A percentile compares a stretch with the other conserved stretches of the same genome.
phyloP scores from a whole-genome alignment of 495 filamentous ascomycete genomes.

The Chaetomium fimeti region DNA sequence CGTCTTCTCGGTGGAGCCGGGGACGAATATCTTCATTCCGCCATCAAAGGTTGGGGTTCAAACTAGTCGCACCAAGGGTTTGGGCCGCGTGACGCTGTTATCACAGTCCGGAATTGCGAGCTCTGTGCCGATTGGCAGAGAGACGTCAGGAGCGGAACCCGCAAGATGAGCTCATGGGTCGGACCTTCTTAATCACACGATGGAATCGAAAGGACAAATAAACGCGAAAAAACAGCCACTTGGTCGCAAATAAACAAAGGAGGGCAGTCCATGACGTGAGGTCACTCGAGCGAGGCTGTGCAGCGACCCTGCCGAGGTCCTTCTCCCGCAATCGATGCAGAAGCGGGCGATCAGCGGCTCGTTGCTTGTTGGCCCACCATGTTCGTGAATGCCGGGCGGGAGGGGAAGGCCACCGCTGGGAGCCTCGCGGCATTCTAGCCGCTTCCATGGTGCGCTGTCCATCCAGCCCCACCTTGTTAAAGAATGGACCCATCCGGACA shows the following conservation, averaged over 20 bases:
- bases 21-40: conserved; percentile 4
- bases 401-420: conserved; percentile 2
- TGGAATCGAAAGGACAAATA: background rate
- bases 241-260: background rate
- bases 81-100: conserved; percentile 16
- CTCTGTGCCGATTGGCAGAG: conserved; percentile 16
- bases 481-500: conserved; percentile 8
- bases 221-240: conserved; percentile 7
- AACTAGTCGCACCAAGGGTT: background rate
- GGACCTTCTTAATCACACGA: conserved; percentile 2
- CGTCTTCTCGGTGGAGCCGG: background rate
- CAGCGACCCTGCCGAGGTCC: conserved; percentile 5
- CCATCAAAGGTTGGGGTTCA: background rate
- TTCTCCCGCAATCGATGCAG: background rate
- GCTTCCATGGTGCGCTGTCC: conserved; percentile 30
- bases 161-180: conserved; percentile 13
- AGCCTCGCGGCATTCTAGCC: conserved; percentile 26
- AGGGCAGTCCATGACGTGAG: background rate
- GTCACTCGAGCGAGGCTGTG: conserved; percentile 7
- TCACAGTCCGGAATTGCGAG: conserved; percentile 1
- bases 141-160: conserved; percentile 3
- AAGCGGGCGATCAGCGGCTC: background rate
- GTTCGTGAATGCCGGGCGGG: background rate
- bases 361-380: background rate
- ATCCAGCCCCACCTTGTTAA: conserved; percentile 11